Conservation (phyloP, 495 filamentous ascomycete species). For the Penicillium mononematosum region DNA sequence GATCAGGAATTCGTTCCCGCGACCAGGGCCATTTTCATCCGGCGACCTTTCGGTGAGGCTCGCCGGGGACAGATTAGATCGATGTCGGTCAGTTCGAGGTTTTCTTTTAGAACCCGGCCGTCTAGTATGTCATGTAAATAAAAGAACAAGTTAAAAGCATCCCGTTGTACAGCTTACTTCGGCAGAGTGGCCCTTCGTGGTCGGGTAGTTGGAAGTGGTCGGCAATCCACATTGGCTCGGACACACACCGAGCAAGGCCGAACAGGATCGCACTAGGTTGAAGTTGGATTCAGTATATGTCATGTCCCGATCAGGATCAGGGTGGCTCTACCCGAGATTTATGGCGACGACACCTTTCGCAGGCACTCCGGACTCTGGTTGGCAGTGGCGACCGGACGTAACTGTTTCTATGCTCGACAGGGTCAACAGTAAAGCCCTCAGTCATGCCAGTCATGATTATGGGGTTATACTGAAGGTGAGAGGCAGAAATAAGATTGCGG, state of each 20-base stretch:
- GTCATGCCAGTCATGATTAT: background rate
- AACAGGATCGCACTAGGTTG: conserved; percentile 28
- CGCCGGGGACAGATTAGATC: background rate
- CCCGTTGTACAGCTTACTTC: conserved; percentile 7
- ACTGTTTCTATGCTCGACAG: background rate
- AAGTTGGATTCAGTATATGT: background rate
- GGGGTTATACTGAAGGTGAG: background rate
- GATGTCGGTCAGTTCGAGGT: background rate
- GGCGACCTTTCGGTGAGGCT: background rate
- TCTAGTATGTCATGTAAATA: background rate
- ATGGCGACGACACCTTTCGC: conserved; percentile 33
- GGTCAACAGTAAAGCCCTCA: background rate
- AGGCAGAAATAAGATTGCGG: background rate
- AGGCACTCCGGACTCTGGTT: conserved; percentile 32
- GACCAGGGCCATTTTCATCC: background rate
- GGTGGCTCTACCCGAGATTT: conserved; percentile 27
- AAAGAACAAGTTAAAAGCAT: background rate
- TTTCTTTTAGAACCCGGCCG: background rate
- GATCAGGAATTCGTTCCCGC: background rate
- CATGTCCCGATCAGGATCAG: background rate
- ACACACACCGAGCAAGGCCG: conserved; percentile 33
- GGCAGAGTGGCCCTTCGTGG: conserved; percentile 6
- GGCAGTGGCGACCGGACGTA: conserved; percentile 16
- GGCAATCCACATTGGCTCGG: conserved; percentile 28
- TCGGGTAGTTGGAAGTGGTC: conserved; percentile 7